Base-by-base conservation (phyloP, 2,329 filamentous ascomycete species). In the Hymenoscyphus repandus region DNA sequence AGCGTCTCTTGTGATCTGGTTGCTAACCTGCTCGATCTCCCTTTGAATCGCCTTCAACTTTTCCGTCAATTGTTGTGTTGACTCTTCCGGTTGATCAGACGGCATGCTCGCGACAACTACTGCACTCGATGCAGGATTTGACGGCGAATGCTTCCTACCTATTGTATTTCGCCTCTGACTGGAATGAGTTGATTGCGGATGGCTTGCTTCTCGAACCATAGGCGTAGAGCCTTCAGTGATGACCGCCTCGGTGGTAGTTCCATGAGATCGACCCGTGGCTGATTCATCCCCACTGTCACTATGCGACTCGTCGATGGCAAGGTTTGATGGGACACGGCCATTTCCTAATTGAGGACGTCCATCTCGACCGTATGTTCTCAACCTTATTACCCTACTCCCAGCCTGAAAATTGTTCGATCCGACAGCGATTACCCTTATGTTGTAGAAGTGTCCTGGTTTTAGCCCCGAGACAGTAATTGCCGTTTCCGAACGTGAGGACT, bases 371-470 rank as follows among this genome's bases (percentile, higher is more conserved):
- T 79, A 84, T 42, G 93, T 97, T 61, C 87, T 82, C 49, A 99
- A 75, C 49, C 93, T 86, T 57, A 97, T 84, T 34, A 95, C 82
- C 5, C 83, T 78, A 67, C 93, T 96, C 34, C 89, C 87, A 0
- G 91, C 90, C 65, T 95, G 90, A 63, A 97, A 97, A 68, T 93
- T 95, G 60, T 91, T 90, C 30, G 86, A 82, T 44, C 92, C 95
- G 48, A 96, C 86, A 36, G 92, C 90, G 59, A 96, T 88, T 48
- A 97, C 89, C 53, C 92, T 86, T 27, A 99, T 85, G 58, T 95
- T 95, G 71, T 97, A 97, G 63, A 91, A 95, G 62, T 88, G 88
- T 58, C 86, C 84, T 0, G 93, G 90, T 61, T 86, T 85, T 6
- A 99, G 76, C 36, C 91, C 90, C 31, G 87, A 90, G 49, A 99